These are phyloP conservation scores for Rhododendron simsii DNA, from an alignment of 148 eudicot species.

Conservation along the genomic window DNA sequence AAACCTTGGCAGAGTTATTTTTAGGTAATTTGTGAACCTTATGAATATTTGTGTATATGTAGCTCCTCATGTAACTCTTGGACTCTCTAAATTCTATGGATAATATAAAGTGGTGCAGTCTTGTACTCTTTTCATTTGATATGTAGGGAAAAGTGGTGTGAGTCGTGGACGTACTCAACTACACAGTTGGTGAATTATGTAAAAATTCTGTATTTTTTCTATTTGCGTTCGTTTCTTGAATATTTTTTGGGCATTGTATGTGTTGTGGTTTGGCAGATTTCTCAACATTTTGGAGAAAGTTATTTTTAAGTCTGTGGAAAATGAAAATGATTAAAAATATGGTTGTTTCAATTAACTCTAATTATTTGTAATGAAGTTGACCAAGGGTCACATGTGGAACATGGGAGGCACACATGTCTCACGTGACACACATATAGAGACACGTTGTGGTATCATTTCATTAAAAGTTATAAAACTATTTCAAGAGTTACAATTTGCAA, in stretches of 20 bases:
- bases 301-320: background rate
- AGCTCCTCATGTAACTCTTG: background rate
- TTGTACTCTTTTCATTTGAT: background rate
- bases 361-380: background rate
- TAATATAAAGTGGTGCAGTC: background rate
- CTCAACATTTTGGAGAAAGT: background rate
- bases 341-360: background rate
- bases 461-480: background rate
- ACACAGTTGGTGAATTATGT: background rate
- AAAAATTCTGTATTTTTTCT: too few relatives aligned
- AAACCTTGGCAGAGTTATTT: background rate
- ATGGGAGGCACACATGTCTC: background rate
- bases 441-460: background rate
- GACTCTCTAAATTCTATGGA: background rate
- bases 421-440: background rate
- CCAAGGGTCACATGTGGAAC: background rate
- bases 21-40: too few relatives aligned
- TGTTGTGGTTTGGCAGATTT: too few relatives aligned
- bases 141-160: background rate
- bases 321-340: background rate
- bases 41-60: too few relatives aligned
- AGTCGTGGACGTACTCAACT: background rate
- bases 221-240: background rate
- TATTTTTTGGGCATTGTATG: background rate
- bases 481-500: background rate